A percentile compares a stretch with the other conserved stretches of the same genome.
These are phyloP conservation scores for Lactarius sanguifluus DNA, from an alignment of 768 basidiomycete species.

Conservation along the genomic window DNA sequence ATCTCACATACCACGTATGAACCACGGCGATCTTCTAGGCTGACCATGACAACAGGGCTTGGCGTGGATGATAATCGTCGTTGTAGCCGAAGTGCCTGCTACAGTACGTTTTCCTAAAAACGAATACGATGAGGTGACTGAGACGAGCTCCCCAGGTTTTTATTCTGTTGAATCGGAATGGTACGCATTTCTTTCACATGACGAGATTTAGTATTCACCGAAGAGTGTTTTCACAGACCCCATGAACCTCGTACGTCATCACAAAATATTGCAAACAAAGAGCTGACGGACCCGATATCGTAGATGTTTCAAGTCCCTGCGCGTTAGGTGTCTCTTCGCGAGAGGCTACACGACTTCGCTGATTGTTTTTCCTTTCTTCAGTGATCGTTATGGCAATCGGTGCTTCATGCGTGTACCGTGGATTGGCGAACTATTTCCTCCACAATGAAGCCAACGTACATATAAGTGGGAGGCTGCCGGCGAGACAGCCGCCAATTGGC, in stretches of 20 bases:
- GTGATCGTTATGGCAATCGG: constrained; percentile 12
- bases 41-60: constrained; percentile 3
- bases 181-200: not conserved
- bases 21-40: not conserved
- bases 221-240: not conserved
- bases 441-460: not conserved
- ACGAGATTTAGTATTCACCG: not conserved
- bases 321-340: not conserved
- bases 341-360: not conserved
- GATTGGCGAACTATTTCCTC: not conserved
- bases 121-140: not conserved
- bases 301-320: constrained; percentile 16
- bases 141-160: not conserved
- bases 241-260: constrained; percentile 10
- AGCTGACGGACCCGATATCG: not conserved
- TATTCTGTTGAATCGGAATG: constrained; percentile 6
- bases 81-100: constrained; percentile 3
- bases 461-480: not conserved
- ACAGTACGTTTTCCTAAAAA: constrained; percentile 1
- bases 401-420: constrained; percentile 6
- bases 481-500: not conserved
- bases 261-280: not conserved
- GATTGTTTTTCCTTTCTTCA: not conserved
- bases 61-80: constrained; percentile 1
- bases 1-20: not conserved